Percentiles rank a stretch among this genome's conserved stretches.
Conservation (phyloP, 108 stramenopile species). For the Cyclotella choctawhatcheeana region DNA sequence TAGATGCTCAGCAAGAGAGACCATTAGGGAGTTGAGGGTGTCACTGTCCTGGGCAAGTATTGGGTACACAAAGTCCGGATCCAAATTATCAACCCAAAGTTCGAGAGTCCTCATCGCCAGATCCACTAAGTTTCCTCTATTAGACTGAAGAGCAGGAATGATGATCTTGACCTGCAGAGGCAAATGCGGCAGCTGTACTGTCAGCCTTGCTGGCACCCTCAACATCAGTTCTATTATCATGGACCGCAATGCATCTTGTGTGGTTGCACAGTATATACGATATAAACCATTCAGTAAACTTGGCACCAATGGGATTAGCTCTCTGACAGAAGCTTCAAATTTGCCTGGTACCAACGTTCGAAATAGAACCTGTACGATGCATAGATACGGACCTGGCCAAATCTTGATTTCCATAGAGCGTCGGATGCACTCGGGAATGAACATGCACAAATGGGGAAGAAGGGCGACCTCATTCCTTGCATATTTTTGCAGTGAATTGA, state of each 20-base stretch:
- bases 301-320: constrained; percentile 81
- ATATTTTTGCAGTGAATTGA: constrained; percentile 85
- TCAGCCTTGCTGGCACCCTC: constrained; percentile 90
- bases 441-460: constrained; percentile 78
- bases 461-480: constrained; percentile 89
- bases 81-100: constrained; percentile 97
- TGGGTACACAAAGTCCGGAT: constrained; percentile 86
- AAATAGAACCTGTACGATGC: constrained; percentile 84
- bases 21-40: constrained; percentile 71
- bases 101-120: constrained; percentile 75
- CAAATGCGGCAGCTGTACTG: constrained; percentile 92
- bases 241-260: constrained; percentile 49
- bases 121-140: constrained; percentile 85
- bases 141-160: constrained; percentile 82
- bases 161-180: constrained; percentile 89
- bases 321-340: constrained; percentile 90
- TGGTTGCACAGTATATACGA: constrained; percentile 62
- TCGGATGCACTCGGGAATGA: constrained; percentile 74
- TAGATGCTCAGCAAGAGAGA: constrained; percentile 84
- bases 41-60: constrained; percentile 67
- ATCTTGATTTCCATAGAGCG: constrained; percentile 59
- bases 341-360: constrained; percentile 92
- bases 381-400: constrained; percentile 81
- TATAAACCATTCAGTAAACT: constrained; percentile 82
- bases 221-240: constrained; percentile 88